phyloP scores from a whole-genome alignment of 352 stramenopile species.

The Ophiocytium majus region DNA sequence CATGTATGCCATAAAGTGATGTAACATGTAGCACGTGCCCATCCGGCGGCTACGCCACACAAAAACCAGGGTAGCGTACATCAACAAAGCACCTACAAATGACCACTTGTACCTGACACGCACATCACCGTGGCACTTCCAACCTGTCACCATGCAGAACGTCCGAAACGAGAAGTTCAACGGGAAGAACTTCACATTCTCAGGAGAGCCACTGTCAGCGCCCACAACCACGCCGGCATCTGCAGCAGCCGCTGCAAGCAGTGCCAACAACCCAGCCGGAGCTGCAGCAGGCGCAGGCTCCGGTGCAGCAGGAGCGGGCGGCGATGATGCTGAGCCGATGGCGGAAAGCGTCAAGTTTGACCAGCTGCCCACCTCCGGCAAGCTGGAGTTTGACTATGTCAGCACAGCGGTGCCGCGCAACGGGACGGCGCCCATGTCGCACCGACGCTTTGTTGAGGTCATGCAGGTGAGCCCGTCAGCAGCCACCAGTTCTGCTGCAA shows the following conservation, averaged over 20 bases:
- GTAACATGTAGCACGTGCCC: no score
- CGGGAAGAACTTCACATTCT: constrained; percentile 30
- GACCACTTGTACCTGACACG: no score
- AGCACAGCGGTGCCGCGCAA: neutral
- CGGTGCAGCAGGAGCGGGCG: neutral
- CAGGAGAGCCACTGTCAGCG: neutral
- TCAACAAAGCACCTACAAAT: no score
- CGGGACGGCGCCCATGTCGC: neutral
- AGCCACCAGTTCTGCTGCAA: no score
- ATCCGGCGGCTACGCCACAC: no score
- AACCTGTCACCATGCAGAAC: constrained; percentile 34
- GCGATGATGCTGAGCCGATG: neutral
- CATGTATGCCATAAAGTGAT: no score
- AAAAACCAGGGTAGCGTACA: no score
- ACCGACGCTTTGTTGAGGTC: neutral
- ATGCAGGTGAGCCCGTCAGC: neutral
- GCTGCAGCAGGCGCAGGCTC: neutral
- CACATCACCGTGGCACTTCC: no score
- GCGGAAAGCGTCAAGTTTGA: constrained; percentile 1
- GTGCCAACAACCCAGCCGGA: no score
- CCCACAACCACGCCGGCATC: neutral
- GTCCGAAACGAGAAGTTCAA: constrained; percentile 49
- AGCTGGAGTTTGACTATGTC: constrained; percentile 26
- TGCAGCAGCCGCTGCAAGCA: no score
- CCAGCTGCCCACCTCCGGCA: neutral